Evolutionary conservation across 768 basidiomycete species (phyloP), one percentile per base, ranked within the genome.

Genomic region (Heimioporus sp.): DNA sequence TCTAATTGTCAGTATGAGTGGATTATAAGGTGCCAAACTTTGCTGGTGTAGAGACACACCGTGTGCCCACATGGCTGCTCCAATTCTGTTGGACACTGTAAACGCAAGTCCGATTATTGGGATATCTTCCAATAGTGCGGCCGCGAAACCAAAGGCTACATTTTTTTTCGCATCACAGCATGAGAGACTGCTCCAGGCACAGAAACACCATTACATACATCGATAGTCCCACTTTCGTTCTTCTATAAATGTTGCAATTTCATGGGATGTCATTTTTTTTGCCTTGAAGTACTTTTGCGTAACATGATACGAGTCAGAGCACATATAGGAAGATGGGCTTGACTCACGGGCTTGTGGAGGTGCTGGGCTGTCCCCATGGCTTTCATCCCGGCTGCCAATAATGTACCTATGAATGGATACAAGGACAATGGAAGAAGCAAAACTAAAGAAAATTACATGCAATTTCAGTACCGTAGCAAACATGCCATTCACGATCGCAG

Each of bases 51-150:
- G 15, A n/a, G 19, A 61, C 75, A 15, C 50, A 89, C 87, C 89
- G 56, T 86, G 83, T 5, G 90, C 88, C 87, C 92, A 97, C 94
- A 97, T 96, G 1, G 92, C 92, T 3, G 91, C 94, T 7, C 93
- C 93, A 21, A 96, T 80, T 7, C 91, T 78, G 65, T 96, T 95
- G 0, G 91, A 93, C 16, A 96, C 75, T 2, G 85, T 85, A 65
- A 96, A 92, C 10, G 87, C 68, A 5, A 96, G 71, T 0, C 94
- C 94, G 4, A 92, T 62, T 52, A 97, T 78, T 0, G 94, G 94
- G 0, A 96, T 70, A 2, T 80, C 78, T 69, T 97, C 94, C 3
- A 94, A 73, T 6, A 96, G 71, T 0, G 92, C 84, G 0, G 94
- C 90, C 0, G 81, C 67, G 64, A 96, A 94, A 5, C 94, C 94